Percentiles rank a stretch among this genome's conserved stretches.
Evolutionary conservation across 2,329 filamentous ascomycete genomes (phyloP).

Genomic region (Talaromyces sp.): DNA sequence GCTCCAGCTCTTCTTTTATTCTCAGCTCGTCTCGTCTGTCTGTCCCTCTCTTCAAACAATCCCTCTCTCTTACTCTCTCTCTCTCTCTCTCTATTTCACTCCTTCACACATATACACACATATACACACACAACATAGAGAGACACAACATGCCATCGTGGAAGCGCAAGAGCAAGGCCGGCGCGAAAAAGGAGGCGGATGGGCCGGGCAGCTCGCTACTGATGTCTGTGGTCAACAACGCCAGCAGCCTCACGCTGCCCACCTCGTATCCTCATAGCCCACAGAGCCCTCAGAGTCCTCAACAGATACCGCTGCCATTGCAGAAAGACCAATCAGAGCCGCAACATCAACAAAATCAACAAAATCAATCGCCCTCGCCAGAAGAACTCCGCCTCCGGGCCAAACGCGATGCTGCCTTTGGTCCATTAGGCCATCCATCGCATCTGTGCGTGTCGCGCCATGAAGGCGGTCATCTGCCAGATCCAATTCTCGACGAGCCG

Average conservation of each 20-base stretch:
- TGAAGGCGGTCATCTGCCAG: constrained; percentile 67
- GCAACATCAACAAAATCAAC: neutral
- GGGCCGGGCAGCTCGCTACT: neutral
- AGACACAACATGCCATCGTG: constrained; percentile 8
- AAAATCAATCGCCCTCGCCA: neutral
- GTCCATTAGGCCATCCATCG: constrained; percentile 67
- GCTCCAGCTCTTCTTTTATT: neutral
- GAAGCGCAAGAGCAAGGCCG: constrained; percentile 9
- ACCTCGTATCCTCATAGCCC: neutral
- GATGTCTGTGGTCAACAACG: constrained; percentile 1
- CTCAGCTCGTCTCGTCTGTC: neutral
- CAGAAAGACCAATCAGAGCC: neutral
- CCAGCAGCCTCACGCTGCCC: neutral
- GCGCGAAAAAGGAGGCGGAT: neutral
- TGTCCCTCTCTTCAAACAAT: no score
- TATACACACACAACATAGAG: neutral
- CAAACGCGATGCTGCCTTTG: constrained; percentile 80
- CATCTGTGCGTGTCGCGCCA: constrained; percentile 85
- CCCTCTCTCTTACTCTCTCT: no score
- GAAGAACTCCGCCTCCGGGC: constrained; percentile 69
- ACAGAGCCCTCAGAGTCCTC: neutral
- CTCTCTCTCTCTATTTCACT: no score
- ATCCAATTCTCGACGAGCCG: constrained; percentile 84
- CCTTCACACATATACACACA: neutral
- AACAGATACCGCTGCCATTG: neutral